Evolutionary conservation across 331 rosid genomes (phyloP).

Genomic region (Telfairia occidentalis): DNA sequence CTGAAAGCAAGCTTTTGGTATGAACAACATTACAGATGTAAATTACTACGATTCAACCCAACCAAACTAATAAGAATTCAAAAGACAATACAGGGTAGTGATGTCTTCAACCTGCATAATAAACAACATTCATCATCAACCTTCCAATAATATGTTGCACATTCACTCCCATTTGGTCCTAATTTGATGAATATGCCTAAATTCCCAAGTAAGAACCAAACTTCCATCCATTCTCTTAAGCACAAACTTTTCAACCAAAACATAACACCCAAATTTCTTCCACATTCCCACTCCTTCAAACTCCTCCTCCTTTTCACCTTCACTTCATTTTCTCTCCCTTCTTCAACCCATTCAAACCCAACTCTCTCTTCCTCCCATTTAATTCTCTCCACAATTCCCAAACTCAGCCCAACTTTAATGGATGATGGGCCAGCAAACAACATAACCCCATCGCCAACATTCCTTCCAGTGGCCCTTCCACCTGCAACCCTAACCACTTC

Average conservation of each 20-base stretch:
- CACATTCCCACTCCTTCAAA: slow-evolving; percentile 25
- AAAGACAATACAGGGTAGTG: too few species aligned
- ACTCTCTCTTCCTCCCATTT: slow-evolving; percentile 36
- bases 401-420: slow-evolving; percentile 27
- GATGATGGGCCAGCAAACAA: slow-evolving; percentile 19
- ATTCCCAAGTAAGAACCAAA: slow-evolving; percentile 22
- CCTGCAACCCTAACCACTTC: slow-evolving; percentile 11
- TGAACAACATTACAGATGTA: too few species aligned
- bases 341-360: slow-evolving; percentile 24
- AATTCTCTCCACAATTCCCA: slow-evolving; percentile 32
- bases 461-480: not conserved
- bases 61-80: too few species aligned
- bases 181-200: slow-evolving; percentile 24
- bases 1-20: too few species aligned
- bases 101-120: too few species aligned
- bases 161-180: slow-evolving; percentile 32
- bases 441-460: not conserved
- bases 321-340: slow-evolving; percentile 6
- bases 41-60: too few species aligned
- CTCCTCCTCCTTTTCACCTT: slow-evolving; percentile 25
- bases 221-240: slow-evolving; percentile 28
- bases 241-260: slow-evolving; percentile 35
- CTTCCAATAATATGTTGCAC: too few species aligned
- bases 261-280: slow-evolving; percentile 36
- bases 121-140: too few species aligned